Evolutionary conservation across 202 grass and related monocot genomes (phyloP), one percentile per base, ranked within the genome.

Genomic region (Zoysia matrella): DNA sequence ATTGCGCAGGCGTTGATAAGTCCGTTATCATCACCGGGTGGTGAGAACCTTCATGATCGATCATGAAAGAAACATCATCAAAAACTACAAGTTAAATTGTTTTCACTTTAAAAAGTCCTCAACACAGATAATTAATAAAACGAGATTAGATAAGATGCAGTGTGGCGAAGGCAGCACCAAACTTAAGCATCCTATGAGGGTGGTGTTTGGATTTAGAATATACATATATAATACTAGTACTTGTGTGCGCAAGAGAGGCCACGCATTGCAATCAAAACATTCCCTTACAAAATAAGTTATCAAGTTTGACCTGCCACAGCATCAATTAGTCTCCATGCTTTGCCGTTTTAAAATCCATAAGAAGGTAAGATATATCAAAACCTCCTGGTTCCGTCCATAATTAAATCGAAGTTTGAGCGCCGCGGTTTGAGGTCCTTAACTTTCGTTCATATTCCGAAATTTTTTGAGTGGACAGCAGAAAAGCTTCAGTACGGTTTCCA

Each of bases 171-270:
- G 78, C 49, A 45, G 7, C 77, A 89, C 78, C 78, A 72, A 82
- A 89, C 73, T n/a, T 72, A 52, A 66, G 61, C 60, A 67, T 81
- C 78, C 82, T 89, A 73, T 86, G 46, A 73, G 66, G 9, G 67
- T 53, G 61, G 62, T 69, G 83, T 56, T 22, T 73, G 61, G 40
- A 43, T 74, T 82, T 78, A 84, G 65, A 89, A 78, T 78, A 78
- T 43, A 30, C 58, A 30, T 60, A 22, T 22, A 22, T 22, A 22
- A 22, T 22, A 22, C 22, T 22, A 67, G 79, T 50, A 39, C 4
- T 15, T 46, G 47, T 56, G 11, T 71, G 58, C 4, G 16, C 18
- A 41, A 15, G 47, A 69, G 54, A 41, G 44, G 14, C 55, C 55
- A 57, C 57, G 65, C 42, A 67, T 18, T 61, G 16, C 47, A 55